Percentiles rank a stretch among this genome's conserved stretches.
Conservation (phyloP, 1,284 basidiomycete genomes). For the Fomitopsis palustris region DNA sequence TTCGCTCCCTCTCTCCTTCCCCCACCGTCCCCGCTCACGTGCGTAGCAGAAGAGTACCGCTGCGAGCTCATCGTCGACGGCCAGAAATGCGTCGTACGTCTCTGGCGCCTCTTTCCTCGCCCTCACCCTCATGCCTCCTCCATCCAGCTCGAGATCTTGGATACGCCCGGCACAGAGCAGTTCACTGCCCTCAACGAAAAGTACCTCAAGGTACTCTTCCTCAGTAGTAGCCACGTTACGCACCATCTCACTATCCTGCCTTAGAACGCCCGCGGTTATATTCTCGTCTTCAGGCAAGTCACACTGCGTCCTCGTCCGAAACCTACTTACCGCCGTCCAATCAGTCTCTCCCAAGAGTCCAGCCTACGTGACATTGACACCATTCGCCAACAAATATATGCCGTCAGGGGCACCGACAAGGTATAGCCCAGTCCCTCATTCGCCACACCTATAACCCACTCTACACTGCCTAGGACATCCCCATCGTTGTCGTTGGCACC, state of each 20-base stretch:
- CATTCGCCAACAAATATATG: constrained; percentile 77
- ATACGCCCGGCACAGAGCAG: constrained; percentile 90
- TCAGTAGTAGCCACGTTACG: neutral
- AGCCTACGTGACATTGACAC: constrained; percentile 75
- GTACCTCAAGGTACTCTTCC: constrained; percentile 61
- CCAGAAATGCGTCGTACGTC: constrained; percentile 35
- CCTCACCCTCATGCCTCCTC: constrained; percentile 5
- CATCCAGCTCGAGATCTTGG: constrained; percentile 79
- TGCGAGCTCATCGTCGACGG: constrained; percentile 60
- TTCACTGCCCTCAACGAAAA: constrained; percentile 77
- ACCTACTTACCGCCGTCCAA: neutral
- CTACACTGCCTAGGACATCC: constrained; percentile 45
- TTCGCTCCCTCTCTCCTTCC: constrained; percentile 20
- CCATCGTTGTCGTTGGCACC: constrained; percentile 86
- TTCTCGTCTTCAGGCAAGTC: constrained; percentile 76
- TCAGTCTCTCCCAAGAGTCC: constrained; percentile 73
- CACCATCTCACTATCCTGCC: neutral
- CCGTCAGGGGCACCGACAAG: constrained; percentile 67
- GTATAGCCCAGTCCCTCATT: constrained; percentile 32
- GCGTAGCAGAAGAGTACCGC: constrained; percentile 58
- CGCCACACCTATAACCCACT: neutral
- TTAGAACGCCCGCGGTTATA: constrained; percentile 74
- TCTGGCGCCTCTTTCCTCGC: neutral
- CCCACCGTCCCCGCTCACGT: constrained; percentile 9
- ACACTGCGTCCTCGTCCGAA: neutral